Conservation (phyloP, 805 yeast genomes). For the Starmerella bombi region DNA sequence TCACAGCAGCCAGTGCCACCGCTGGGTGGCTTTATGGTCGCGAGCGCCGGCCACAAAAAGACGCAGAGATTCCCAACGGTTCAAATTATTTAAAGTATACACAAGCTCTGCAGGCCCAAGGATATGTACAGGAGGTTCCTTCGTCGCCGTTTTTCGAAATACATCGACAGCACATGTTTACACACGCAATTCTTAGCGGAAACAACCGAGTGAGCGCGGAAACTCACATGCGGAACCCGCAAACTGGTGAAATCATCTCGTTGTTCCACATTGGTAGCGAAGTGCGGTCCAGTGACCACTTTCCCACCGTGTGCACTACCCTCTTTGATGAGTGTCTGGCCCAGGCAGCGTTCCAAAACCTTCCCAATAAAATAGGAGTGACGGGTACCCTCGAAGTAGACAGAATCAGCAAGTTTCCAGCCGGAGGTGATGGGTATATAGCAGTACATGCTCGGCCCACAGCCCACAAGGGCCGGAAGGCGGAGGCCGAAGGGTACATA, state of each 20-base stretch:
- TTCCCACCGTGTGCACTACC: conserved; percentile 70
- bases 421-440: conserved; percentile 3
- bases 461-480: conserved; percentile 9
- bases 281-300: conserved; percentile 37
- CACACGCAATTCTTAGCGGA: conserved; percentile 7
- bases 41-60: not conserved
- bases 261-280: conserved; percentile 10
- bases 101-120: not conserved
- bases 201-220: conserved; percentile 4
- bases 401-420: conserved; percentile 19
- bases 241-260: conserved; percentile 7
- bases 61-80: not conserved
- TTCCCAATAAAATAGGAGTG: conserved; percentile 71
- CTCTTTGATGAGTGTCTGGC: conserved; percentile 66
- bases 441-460: conserved; percentile 7
- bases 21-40: not conserved
- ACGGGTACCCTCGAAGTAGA: conserved; percentile 62
- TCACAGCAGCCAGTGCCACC: not conserved
- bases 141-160: conserved; percentile 1
- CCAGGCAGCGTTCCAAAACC: conserved; percentile 54
- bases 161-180: conserved; percentile 16
- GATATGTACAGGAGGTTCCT: not conserved
- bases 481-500: conserved; percentile 10
- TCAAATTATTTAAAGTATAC: not conserved
- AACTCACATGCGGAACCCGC: conserved; percentile 8